Evolutionary conservation across 176 grass and related monocot species (phyloP), one percentile per base, ranked within the genome.

Genomic region (Lolium multiflorum): DNA sequence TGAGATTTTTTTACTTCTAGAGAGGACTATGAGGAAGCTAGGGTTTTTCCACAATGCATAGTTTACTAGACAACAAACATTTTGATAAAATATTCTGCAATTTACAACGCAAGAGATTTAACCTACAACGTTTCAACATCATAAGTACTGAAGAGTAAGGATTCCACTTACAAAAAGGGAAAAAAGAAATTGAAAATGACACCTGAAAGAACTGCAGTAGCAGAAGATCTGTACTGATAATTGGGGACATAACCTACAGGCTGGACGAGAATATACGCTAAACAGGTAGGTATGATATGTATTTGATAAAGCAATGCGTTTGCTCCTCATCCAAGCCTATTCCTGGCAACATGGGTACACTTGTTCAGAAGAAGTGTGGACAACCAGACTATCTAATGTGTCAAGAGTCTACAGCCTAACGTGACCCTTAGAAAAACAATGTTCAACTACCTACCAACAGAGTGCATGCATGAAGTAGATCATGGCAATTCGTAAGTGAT

Each of bases 391-490:
- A 65, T 31, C 62, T 65, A 65, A 65, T 31, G 4, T 65, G 12
- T 65, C 0, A 65, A 65, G 26, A 65, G 25, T 15, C 14, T 25
- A 65, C 25, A 65, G 62, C 62, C 14, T 56, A 56, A 56, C 54
- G 14, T 65, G 62, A 65, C 26, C 25, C 3, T 25, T 31, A 31
- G 11, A 25, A 25, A 31, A 65, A 65, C 62, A 51, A 51, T 51
- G 49, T 14, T 51, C 14, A 20, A 35, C 31, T 39, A 69, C 35
- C 65, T 39, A 39, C 17, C 15, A 20, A 17, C 15, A 68, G 52
- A 55, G 52, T 55, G 52, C 38, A 39, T 9, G 65, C 15, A 69
- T 69, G 31, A 69, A 69, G 65, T 69, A 69, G 65, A 39, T 69
- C 31, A 69, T 69, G 65, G 15, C 62, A 66, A 28, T 28, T 28